phyloP scores from a whole-genome alignment of 2,329 filamentous ascomycete species.

The Trichophyton schoenleinii region DNA sequence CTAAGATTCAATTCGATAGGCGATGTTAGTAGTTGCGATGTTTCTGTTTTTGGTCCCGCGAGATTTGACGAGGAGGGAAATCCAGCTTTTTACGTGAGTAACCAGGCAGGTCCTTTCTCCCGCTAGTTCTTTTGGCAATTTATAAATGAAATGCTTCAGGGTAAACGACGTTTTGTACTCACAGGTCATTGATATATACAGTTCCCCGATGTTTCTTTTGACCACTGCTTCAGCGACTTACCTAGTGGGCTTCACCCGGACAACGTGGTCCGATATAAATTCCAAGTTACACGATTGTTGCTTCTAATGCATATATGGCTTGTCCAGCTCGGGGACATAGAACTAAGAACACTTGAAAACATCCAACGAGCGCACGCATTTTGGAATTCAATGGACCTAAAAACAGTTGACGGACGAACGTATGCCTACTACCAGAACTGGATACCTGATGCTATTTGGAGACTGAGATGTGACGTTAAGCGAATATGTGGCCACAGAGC shows the following conservation, averaged over 20 bases:
- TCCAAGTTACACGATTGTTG: conserved; percentile 6
- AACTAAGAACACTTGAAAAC: conserved; percentile 11
- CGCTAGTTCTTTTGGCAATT: too few species aligned
- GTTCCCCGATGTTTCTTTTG: conserved; percentile 9
- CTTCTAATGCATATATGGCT: conserved; percentile 15
- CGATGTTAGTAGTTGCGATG: neutral
- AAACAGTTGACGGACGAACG: conserved; percentile 11
- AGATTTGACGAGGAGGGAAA: conserved; percentile 7
- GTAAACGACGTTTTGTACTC: neutral
- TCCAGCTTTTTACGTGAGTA: conserved; percentile 12
- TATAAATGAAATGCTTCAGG: neutral
- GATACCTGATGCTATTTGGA: conserved; percentile 11
- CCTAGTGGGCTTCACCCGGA: conserved; percentile 6
- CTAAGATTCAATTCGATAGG: neutral
- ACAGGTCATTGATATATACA: neutral
- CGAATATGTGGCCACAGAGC: neutral
- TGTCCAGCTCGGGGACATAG: conserved; percentile 12
- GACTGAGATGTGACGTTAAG: neutral
- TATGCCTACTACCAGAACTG: conserved; percentile 13
- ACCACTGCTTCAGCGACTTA: neutral
- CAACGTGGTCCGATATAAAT: conserved; percentile 9
- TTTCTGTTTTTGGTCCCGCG: neutral
- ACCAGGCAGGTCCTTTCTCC: neutral
- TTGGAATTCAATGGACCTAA: conserved; percentile 11
- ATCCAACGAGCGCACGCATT: conserved; percentile 13